A percentile compares a stretch with the other conserved stretches of the same genome.
Conservation (phyloP, 2,329 filamentous ascomycete genomes). For the Trichoderma sp. region DNA sequence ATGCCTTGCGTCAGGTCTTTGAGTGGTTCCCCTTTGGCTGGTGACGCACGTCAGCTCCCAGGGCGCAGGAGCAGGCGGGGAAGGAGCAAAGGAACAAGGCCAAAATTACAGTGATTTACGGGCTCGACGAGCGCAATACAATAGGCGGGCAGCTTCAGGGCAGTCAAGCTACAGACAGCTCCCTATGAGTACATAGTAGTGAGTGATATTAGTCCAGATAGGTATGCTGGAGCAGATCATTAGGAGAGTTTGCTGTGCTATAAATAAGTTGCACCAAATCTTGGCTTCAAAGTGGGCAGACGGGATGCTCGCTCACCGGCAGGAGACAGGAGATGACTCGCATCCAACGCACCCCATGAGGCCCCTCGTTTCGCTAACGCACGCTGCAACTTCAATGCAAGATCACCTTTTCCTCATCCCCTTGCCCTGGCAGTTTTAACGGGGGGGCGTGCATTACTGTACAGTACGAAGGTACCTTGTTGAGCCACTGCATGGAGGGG, state of each 20-base stretch:
- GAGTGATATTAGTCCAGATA: not conserved
- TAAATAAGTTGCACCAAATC: not conserved
- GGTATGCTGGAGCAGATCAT: not conserved
- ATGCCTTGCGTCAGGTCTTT: not conserved
- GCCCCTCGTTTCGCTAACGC: conserved; percentile 6
- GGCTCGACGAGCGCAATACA: not conserved
- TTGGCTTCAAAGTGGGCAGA: not conserved
- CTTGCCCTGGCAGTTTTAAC: no score
- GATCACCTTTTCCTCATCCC: not conserved
- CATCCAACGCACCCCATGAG: not conserved
- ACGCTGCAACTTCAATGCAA: not conserved
- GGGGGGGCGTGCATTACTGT: no score
- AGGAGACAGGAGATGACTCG: conserved; percentile 1
- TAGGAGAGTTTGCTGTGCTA: not conserved
- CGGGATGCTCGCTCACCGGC: not conserved
- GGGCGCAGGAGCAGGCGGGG: conserved; percentile 25
- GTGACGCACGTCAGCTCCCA: conserved; percentile 23
- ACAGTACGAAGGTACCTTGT: no score
- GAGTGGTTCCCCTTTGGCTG: conserved; percentile 10
- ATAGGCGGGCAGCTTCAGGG: not conserved
- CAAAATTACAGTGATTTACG: conserved; percentile 25
- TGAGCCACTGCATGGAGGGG: not conserved
- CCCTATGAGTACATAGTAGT: no score
- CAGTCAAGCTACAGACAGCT: not conserved
- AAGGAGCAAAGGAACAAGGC: not conserved